Evolutionary conservation across 2,329 filamentous ascomycete species (phyloP).

Genomic region (Alternaria alternata): DNA sequence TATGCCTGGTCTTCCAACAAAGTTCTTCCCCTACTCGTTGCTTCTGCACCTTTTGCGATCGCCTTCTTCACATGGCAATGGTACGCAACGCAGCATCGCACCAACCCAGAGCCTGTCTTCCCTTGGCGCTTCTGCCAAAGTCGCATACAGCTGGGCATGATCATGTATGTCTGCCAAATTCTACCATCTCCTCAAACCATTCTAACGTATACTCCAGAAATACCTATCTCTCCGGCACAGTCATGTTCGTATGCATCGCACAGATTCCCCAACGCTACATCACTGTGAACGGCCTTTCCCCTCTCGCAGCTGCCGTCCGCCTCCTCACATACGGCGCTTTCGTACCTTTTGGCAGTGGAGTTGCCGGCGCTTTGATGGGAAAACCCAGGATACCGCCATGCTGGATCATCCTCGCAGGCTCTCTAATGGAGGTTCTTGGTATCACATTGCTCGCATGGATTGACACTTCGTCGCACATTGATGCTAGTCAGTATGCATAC

Average conservation of each 20-base stretch:
- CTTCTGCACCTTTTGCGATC: conserved; percentile 11
- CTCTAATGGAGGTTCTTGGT: conserved; percentile 18
- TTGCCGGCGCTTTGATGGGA: conserved; percentile 14
- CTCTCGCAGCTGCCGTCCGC: conserved; percentile 17
- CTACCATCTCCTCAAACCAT: not conserved
- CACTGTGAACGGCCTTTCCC: conserved; percentile 16
- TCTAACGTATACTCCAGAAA: conserved; percentile 10
- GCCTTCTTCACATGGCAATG: conserved; percentile 27
- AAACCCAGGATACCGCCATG: conserved; percentile 10
- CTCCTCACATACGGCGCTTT: conserved; percentile 26
- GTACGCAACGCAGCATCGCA: conserved; percentile 17
- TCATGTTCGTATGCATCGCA: conserved; percentile 18
- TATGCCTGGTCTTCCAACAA: conserved; percentile 13
- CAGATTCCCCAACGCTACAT: conserved; percentile 31
- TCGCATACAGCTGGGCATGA: conserved; percentile 10
- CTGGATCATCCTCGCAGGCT: conserved; percentile 16
- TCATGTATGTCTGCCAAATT: conserved; percentile 13
- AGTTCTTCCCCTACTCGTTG: conserved; percentile 23
- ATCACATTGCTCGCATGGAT: conserved; percentile 7
- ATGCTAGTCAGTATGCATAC: conserved; percentile 20
- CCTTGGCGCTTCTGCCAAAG: conserved; percentile 15
- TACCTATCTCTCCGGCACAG: conserved; percentile 18
- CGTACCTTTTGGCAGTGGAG: conserved; percentile 14
- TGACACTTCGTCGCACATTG: conserved; percentile 1
- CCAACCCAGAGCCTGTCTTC: conserved; percentile 24